A percentile compares a stretch with the other conserved stretches of the same genome.
Evolutionary conservation across 805 yeast genomes (phyloP).

Genomic region (Yamadazyma sp.): DNA sequence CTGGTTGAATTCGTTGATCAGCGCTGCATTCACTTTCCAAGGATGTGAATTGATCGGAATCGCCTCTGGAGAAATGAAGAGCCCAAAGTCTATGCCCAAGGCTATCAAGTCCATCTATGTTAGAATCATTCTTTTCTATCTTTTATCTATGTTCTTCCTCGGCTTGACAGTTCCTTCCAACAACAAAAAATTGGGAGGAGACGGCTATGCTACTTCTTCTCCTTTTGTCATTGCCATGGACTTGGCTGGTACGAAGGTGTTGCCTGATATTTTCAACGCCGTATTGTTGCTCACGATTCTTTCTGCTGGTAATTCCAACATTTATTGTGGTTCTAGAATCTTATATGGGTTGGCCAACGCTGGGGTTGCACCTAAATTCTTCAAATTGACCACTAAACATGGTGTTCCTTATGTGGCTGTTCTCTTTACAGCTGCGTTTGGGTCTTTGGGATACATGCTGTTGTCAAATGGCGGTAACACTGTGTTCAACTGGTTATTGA

Average conservation of each 20-base stretch:
- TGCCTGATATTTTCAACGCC: constrained; percentile 73
- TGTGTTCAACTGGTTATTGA: constrained; percentile 71
- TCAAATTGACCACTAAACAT: constrained; percentile 45
- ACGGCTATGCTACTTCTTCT: constrained; percentile 49
- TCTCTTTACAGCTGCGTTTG: constrained; percentile 56
- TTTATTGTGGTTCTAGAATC: constrained; percentile 70
- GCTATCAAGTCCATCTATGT: constrained; percentile 69
- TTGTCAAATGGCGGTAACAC: constrained; percentile 50
- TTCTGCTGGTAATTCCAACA: constrained; percentile 79
- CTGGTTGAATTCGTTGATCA: constrained; percentile 66
- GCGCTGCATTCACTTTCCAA: constrained; percentile 79
- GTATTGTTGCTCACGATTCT: constrained; percentile 64
- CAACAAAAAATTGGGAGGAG: constrained; percentile 53
- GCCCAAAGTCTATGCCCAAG: constrained; percentile 69
- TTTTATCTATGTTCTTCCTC: constrained; percentile 62
- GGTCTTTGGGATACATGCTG: constrained; percentile 63
- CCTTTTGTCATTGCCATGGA: constrained; percentile 73
- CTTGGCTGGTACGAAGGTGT: constrained; percentile 63
- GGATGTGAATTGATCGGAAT: constrained; percentile 78
- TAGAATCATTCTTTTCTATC: constrained; percentile 66
- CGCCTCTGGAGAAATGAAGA: constrained; percentile 70
- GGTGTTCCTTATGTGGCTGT: constrained; percentile 69
- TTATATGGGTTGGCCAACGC: constrained; percentile 64
- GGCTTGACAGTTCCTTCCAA: constrained; percentile 70
- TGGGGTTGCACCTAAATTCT: constrained; percentile 55